Evolutionary conservation across 176 grass and related monocot genomes (phyloP).

Genomic region (Chloris gayana): DNA sequence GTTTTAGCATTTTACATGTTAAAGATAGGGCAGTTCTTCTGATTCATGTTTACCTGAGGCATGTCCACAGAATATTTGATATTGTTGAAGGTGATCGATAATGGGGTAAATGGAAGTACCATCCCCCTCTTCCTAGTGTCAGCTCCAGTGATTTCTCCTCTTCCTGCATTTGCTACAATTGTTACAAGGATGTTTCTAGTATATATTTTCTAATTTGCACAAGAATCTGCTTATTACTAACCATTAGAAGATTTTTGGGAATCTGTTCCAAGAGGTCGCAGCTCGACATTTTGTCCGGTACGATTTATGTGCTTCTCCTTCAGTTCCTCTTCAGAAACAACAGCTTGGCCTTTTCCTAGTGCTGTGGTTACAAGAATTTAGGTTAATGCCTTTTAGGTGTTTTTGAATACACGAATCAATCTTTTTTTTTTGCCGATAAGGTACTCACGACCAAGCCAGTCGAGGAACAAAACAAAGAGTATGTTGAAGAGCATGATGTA

Average conservation of each 20-base stretch:
- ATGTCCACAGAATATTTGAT: conserved; percentile 91
- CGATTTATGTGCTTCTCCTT: conserved; percentile 82
- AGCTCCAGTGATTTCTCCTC: conserved; percentile 49
- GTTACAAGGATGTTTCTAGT: conserved; percentile 16
- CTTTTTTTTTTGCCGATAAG: conserved; percentile 5
- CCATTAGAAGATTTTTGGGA: conserved; percentile 40
- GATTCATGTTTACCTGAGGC: conserved; percentile 66
- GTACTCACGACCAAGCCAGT: conserved; percentile 92
- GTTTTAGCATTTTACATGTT: neutral
- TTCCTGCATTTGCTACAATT: conserved; percentile 57
- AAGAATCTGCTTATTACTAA: conserved; percentile 26
- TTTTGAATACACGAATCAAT: conserved; percentile 26
- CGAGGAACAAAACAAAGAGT: conserved; percentile 85
- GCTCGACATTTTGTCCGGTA: conserved; percentile 66
- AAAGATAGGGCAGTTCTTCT: neutral
- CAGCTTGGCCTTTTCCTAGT: conserved; percentile 71
- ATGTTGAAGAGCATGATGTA: conserved; percentile 92
- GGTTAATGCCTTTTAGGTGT: conserved; percentile 26
- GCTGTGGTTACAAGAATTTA: conserved; percentile 50
- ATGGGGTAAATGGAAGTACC: conserved; percentile 83
- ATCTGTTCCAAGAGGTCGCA: conserved; percentile 38
- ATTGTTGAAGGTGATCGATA: conserved; percentile 78
- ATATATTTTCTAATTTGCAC: neutral
- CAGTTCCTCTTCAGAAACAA: conserved; percentile 85
- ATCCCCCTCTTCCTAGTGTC: conserved; percentile 75